A percentile compares a stretch with the other conserved stretches of the same genome.
Evolutionary conservation across 805 yeast species (phyloP).

Genomic region (Clavispora asparagi): DNA sequence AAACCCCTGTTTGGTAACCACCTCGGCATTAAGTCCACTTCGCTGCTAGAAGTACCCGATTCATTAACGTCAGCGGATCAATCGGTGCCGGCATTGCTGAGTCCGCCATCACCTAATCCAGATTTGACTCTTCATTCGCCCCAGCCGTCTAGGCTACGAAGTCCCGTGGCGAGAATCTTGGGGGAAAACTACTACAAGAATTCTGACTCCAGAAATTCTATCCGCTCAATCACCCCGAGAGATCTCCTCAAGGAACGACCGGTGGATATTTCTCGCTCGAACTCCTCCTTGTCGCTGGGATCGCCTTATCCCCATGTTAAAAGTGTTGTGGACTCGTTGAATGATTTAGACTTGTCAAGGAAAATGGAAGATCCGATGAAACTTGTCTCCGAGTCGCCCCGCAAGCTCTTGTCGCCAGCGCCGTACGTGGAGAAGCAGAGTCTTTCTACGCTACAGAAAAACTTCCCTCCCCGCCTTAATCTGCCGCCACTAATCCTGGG

Average conservation of each 20-base stretch:
- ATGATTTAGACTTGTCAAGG: conserved; percentile 24
- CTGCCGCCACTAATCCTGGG: conserved; percentile 4
- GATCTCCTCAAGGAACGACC: conserved; percentile 27
- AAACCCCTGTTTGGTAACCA: background rate
- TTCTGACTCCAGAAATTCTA: conserved; percentile 11
- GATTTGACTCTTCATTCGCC: conserved; percentile 23
- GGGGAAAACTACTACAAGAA: conserved; percentile 12
- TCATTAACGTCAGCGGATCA: background rate
- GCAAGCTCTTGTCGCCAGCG: conserved; percentile 54
- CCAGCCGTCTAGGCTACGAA: conserved; percentile 29
- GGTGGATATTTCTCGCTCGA: conserved; percentile 1
- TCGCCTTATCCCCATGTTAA: conserved; percentile 13
- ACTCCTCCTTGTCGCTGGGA: conserved; percentile 9
- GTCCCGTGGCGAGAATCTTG: conserved; percentile 19
- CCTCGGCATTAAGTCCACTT: background rate
- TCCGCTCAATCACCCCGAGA: conserved; percentile 42
- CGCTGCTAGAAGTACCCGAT: background rate
- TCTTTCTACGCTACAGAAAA: conserved; percentile 58
- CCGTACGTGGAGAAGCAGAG: conserved; percentile 44
- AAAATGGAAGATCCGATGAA: conserved; percentile 5
- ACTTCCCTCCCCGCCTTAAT: conserved; percentile 16
- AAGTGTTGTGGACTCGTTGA: conserved; percentile 21
- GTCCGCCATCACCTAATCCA: background rate
- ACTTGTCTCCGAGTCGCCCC: conserved; percentile 38
- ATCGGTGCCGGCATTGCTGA: background rate